Conservation (phyloP, 2,329 filamentous ascomycete species). For the Lecanicillium sp. region DNA sequence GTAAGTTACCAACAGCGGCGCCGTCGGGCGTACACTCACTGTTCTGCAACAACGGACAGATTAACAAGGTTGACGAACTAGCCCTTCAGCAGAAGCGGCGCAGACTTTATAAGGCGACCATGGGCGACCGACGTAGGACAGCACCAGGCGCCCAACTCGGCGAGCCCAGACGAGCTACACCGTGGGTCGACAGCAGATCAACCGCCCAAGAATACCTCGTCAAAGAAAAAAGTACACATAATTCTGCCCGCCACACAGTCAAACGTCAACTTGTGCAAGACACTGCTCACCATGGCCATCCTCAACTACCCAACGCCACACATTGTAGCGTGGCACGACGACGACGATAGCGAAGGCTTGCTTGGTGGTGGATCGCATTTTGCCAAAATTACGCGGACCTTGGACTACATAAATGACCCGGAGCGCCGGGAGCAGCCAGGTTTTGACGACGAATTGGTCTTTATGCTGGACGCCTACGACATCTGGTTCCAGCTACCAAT, state of each 20-base stretch:
- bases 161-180: neutral
- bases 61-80: no score
- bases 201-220: no score
- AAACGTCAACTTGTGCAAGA: constrained; percentile 22
- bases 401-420: constrained; percentile 19
- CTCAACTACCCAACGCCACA: constrained; percentile 20
- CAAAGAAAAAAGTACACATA: constrained; percentile 12
- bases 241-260: constrained; percentile 18
- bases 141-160: no score
- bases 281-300: constrained; percentile 18
- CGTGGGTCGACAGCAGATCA: neutral
- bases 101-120: neutral
- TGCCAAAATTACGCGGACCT: constrained; percentile 18
- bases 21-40: no score
- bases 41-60: no score
- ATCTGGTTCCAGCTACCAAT: constrained; percentile 25
- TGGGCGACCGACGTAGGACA: neutral
- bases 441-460: constrained; percentile 19
- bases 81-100: no score
- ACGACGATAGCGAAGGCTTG: constrained; percentile 6
- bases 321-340: constrained; percentile 19
- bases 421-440: constrained; percentile 11
- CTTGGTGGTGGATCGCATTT: constrained; percentile 20
- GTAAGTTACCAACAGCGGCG: no score
- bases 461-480: constrained; percentile 24